A percentile compares a stretch with the other conserved stretches of the same genome.
Conservation (phyloP, 192 early-diverging fungal genomes). For the Backusella sp. region DNA sequence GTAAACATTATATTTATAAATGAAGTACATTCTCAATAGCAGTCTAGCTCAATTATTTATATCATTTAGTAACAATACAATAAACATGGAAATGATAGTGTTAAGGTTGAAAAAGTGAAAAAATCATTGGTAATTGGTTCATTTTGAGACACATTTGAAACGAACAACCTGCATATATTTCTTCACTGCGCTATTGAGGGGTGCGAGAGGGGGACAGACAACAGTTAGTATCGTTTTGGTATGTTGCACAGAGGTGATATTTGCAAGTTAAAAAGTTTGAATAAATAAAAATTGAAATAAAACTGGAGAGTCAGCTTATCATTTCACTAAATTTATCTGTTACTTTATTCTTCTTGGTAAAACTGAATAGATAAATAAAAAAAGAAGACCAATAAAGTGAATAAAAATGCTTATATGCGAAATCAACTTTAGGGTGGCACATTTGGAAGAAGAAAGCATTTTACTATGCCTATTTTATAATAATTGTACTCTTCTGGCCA, state of each 20-base stretch:
- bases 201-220: background rate
- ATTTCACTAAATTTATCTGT: no score
- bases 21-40: background rate
- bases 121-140: background rate
- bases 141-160: background rate
- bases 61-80: background rate
- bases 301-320: no score
- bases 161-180: background rate
- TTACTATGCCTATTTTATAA: background rate
- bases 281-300: no score
- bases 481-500: background rate
- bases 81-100: background rate
- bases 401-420: no score
- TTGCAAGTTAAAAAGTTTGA: no score
- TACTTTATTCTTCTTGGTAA: no score
- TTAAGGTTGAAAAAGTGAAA: background rate
- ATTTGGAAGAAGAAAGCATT: no score
- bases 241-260: background rate
- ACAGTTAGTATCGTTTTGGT: background rate
- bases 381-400: no score
- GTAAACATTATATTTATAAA: background rate
- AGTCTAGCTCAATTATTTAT: background rate
- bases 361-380: no score
- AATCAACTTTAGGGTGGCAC: no score
- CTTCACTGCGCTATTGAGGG: background rate